phyloP scores from a whole-genome alignment of 345 rosid genomes.

The Arabidopsis arenosa region DNA sequence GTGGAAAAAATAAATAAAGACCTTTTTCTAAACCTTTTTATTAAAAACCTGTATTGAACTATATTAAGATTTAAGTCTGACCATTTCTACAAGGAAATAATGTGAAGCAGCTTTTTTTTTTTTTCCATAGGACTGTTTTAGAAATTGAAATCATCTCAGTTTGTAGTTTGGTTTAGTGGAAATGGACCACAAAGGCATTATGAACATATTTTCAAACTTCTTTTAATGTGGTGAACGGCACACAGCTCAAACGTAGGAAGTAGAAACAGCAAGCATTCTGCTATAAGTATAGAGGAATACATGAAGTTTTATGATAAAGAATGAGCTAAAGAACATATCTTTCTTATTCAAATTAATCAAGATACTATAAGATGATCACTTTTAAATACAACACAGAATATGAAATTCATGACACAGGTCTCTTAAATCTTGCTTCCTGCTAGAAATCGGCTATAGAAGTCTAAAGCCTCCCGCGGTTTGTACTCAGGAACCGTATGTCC shows the following conservation, averaged over 20 bases:
- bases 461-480: slow-evolving; percentile 80
- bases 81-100: neutral
- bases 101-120: too few species aligned
- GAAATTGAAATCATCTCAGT: neutral
- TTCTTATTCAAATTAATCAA: slow-evolving; percentile 24
- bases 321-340: neutral
- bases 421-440: slow-evolving; percentile 56
- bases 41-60: neutral
- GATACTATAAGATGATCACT: neutral
- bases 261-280: neutral
- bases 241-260: neutral
- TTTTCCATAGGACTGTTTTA: neutral
- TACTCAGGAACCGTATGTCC: slow-evolving; percentile 97
- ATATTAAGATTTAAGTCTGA: neutral
- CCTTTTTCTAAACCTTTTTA: neutral
- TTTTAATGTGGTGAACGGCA: neutral
- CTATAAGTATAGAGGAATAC: neutral
- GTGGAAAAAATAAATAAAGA: neutral
- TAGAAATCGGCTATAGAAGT: slow-evolving; percentile 77
- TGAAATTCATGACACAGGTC: neutral
- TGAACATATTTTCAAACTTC: neutral
- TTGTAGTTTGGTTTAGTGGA: neutral
- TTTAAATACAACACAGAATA: neutral
- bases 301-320: neutral
- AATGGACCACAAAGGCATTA: neutral